Evolutionary conservation across 2,329 filamentous ascomycete species (phyloP), one percentile per base, ranked within the genome.

Genomic region (Diaporthe caulivora): DNA sequence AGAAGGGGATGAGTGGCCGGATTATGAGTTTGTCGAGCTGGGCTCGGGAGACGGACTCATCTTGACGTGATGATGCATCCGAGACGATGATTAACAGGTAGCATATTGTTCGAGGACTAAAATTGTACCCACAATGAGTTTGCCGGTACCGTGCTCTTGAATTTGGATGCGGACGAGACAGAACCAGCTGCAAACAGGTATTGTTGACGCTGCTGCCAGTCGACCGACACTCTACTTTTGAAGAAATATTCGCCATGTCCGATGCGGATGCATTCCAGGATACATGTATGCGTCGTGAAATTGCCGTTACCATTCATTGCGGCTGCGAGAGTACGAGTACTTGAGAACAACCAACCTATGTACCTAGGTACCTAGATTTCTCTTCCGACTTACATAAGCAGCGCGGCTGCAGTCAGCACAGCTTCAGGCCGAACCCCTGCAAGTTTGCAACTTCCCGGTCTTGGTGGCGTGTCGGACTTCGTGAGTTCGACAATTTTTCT

Each of bases 41-140:
- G 84, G 81, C 3, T 91, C 90, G 75, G 90, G 90, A 0, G 87
- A 91, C 78, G 87, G 85, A 69, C 78, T 88, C 58, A 78, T 91
- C 3, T 77, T 92, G 72, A 79, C 82, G 51, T 89, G 51, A 77
- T 89, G 51, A 77, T 13, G n/a, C 7, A 29, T 8, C 31, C 2
- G 26, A 44, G 6, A 49, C 9, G 9, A 49, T 49, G 44, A n/a
- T 57, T 47, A 40, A 57, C 49, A 5, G 10, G 21, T n/a, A 58
- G n/a, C 29, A 17, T 9, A 15, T 18, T 40, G 15, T 26, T 11
- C 37, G 24, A n/a, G n/a, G n/a, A n/a, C n/a, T n/a, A n/a, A 9
- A 34, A 9, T 5, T 9, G 34, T 5, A 34, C 9, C 9, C 9
- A 34, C 34, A 34, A 34, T 5, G 34, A 34, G 34, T 9, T 34